A percentile compares a stretch with the other conserved stretches of the same genome.
phyloP scores from a whole-genome alignment of 495 filamentous ascomycete genomes.

The Mycothermus thermophilus region DNA sequence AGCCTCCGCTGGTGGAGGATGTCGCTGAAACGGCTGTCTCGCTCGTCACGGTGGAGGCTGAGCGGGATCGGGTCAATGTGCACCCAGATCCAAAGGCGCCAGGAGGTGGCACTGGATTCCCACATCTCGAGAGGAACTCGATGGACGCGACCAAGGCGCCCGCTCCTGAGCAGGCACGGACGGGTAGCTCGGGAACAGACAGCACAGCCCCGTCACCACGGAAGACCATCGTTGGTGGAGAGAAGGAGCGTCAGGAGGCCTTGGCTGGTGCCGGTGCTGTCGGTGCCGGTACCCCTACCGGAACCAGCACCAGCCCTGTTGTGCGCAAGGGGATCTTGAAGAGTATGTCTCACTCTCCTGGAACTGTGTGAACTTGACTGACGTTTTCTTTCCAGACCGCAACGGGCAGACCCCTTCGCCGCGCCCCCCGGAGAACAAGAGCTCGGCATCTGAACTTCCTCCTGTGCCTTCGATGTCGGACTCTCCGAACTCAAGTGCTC shows the following conservation, averaged over 20 bases:
- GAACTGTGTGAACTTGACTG: neutral
- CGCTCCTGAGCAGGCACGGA: constrained; percentile 29
- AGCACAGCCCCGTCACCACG: constrained; percentile 43
- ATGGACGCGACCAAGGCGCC: constrained; percentile 39
- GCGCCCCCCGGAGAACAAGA: constrained; percentile 38
- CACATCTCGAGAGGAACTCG: constrained; percentile 72
- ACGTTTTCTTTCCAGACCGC: constrained; percentile 10
- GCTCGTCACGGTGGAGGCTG: constrained; percentile 91
- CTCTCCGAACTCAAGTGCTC: constrained; percentile 67
- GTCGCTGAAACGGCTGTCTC: constrained; percentile 68
- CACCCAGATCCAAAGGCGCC: constrained; percentile 58
- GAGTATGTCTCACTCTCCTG: constrained; percentile 43
- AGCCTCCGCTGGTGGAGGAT: constrained; percentile 51
- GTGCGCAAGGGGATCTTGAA: constrained; percentile 94
- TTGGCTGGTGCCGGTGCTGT: constrained; percentile 64
- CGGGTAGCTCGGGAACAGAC: constrained; percentile 42
- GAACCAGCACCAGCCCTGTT: no score
- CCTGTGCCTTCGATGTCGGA: constrained; percentile 49
- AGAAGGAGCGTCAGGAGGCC: constrained; percentile 80
- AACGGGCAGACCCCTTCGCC: constrained; percentile 52
- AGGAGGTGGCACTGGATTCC: constrained; percentile 71
- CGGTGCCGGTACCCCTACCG: no score
- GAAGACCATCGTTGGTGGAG: constrained; percentile 82
- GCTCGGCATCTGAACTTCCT: constrained; percentile 38
- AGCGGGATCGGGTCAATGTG: constrained; percentile 70